A percentile compares a stretch with the other conserved stretches of the same genome.
phyloP scores from a whole-genome alignment of 2,329 filamentous ascomycete genomes.

The Ceratocystis alfenasii region DNA sequence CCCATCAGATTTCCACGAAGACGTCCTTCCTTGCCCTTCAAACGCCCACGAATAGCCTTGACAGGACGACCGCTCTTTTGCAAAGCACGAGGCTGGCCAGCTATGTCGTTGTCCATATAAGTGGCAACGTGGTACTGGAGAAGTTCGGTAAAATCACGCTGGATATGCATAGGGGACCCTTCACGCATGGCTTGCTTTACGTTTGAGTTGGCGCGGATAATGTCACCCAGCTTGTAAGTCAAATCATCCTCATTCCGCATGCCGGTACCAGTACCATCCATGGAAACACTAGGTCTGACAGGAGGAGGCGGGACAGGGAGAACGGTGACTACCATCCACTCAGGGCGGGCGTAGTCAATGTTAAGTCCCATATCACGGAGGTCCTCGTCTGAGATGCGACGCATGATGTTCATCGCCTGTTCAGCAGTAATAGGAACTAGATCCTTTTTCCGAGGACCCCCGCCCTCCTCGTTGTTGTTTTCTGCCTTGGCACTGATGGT shows the following conservation, averaged over 20 bases:
- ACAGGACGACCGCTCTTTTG: slow-evolving; percentile 96
- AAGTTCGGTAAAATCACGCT: slow-evolving; percentile 78
- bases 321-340: slow-evolving; percentile 97
- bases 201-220: slow-evolving; percentile 93
- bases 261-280: slow-evolving; percentile 85
- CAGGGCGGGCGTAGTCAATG: slow-evolving; percentile 85
- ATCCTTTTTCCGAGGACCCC: slow-evolving; percentile 51
- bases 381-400: slow-evolving; percentile 69
- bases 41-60: slow-evolving; percentile 88
- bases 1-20: slow-evolving; percentile 98
- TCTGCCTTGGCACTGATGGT: slow-evolving; percentile 59
- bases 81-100: slow-evolving; percentile 81
- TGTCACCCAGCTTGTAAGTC: slow-evolving; percentile 97
- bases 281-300: slow-evolving; percentile 90
- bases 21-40: slow-evolving; percentile 98
- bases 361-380: slow-evolving; percentile 82
- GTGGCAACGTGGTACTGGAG: slow-evolving; percentile 97
- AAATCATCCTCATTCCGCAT: slow-evolving; percentile 96
- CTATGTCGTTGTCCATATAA: slow-evolving; percentile 99
- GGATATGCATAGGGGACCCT: slow-evolving; percentile 82
- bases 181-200: slow-evolving; percentile 83
- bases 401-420: slow-evolving; percentile 75
- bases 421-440: slow-evolving; percentile 74
- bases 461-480: slow-evolving; percentile 42
- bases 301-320: slow-evolving; percentile 90